Conservation (phyloP, 1,139 yeast species). For the Magnusiomyces suaveolens region DNA sequence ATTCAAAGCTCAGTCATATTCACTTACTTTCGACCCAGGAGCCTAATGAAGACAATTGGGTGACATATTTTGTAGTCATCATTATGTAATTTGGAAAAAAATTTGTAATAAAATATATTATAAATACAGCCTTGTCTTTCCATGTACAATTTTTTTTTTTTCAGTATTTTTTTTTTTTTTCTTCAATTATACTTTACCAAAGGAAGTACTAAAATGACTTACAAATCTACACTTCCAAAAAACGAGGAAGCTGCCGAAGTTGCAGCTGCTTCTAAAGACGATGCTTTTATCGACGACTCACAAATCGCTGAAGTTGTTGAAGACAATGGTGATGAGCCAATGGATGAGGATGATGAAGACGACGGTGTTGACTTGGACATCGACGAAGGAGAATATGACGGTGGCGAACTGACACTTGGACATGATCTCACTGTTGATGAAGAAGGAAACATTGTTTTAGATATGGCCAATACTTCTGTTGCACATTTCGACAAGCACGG, state of each 20-base stretch:
- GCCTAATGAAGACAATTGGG: too few relatives aligned
- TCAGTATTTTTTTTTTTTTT: too few relatives aligned
- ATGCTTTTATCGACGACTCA: conserved; percentile 16
- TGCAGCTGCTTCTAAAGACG: neutral
- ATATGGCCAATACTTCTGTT: conserved; percentile 80
- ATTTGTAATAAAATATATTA: neutral
- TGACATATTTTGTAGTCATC: too few relatives aligned
- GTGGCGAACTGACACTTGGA: conserved; percentile 12
- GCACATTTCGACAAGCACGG: conserved; percentile 80
- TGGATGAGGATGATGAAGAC: conserved; percentile 16
- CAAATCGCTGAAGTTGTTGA: conserved; percentile 26
- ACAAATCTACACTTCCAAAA: too few relatives aligned
- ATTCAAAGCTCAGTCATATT: too few relatives aligned
- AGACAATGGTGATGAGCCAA: conserved; percentile 19
- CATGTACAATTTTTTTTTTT: neutral
- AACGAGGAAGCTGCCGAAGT: neutral
- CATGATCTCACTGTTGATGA: conserved; percentile 15
- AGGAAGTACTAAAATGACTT: neutral
- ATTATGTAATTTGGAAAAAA: neutral
- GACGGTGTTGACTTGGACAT: conserved; percentile 15
- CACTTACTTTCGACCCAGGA: too few relatives aligned
- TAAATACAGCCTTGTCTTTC: too few relatives aligned
- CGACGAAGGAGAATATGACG: conserved; percentile 16
- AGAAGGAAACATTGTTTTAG: conserved; percentile 49
- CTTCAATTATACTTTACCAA: neutral